Evolutionary conservation across 176 grass and related monocot species (phyloP), one percentile per base, ranked within the genome.

Genomic region (Tillandsia fasciculata): DNA sequence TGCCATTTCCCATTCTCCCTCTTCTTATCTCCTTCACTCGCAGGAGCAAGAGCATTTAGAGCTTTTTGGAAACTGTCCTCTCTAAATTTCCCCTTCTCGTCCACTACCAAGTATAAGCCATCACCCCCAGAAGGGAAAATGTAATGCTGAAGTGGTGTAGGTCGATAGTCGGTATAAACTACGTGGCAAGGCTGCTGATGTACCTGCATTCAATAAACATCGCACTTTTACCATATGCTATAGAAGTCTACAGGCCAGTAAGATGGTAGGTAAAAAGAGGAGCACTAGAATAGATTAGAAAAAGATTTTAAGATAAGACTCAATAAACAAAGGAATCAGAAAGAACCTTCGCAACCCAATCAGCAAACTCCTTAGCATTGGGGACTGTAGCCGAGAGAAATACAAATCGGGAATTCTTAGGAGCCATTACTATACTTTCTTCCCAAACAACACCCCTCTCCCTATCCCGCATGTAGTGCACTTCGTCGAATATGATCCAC

Each of bases 401-500:
- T 4, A 92, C 93, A 26, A 96, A 96, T 9, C 83, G 80, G n/a
- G 93, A 96, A 50, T 91, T 91, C 54, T 85, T 92, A 64, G 93
- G 93, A 59, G 93, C 86, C 93, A 96, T 96, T 13, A 96, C 88
- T 48, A 96, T 96, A 68, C 93, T 96, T 73, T 96, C 92, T 80
- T 96, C 92, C 92, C 92, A 96, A 26, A 96, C 92, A 13, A 96
- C 92, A 74, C 92, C 92, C 71, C 92, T 84, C 73, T 96, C 92
- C 77, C 88, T 86, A 75, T 96, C 92, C 49, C 92, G 83, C 92
- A 96, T 96, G 81, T 96, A 96, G 73, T 96, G 92, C 61, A 96
- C 92, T 79, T 96, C 92, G 51, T 96, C 92, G 20, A 96, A 96
- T 71, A 96, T 92, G 59, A 96, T 80, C 92, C 92, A 96, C 6